Evolutionary conservation across 495 filamentous ascomycete genomes (phyloP), one percentile per base, ranked within the genome.

Genomic region (Zalerion maritima): DNA sequence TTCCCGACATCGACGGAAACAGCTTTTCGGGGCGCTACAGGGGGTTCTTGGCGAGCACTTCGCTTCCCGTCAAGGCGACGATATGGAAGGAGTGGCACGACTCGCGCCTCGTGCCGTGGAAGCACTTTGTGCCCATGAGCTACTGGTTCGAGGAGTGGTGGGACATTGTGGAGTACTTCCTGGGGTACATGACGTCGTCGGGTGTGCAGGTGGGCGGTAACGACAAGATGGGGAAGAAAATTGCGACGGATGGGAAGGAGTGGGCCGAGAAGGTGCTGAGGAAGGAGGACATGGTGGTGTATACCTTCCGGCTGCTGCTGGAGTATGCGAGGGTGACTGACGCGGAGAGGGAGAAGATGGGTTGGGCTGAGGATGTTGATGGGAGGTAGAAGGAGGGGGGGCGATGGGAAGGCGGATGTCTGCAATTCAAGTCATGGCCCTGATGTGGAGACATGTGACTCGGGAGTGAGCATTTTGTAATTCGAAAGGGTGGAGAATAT

Each of bases 111-210:
- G 59, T 77, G 13, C 60, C 74, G 7, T 82, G 78, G 78, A 67
- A 67, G 31, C 78, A 83, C 40, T 83, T 73, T 39, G 75, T 83
- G n/a, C 82, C 82, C 1, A 80, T 89, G 76, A 82, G 87, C 43
- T 84, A 76, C 43, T 64, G 73, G 9, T 86, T 77, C 36, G 60
- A 71, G 20, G 82, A 91, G 45, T 55, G 81, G 25, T 86, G 73
- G 29, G 74, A 71, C 2, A 66, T 89, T 8, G 71, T 89, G 64
- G 72, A 80, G 33, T 87, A 84, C 43, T 86, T 87, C 46, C 38
- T 83, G 3, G 80, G 79, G 8, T 61, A 55, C 24, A 47, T 53
- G 3, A 49, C 57, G 15, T 40, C 39, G 28, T 43, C 45, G 23
- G 35, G 26, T 19, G 36, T 41, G 16, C 43, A 42, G 5, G 43